Conservation (phyloP, 164 flowering plant genomes). For the Magnolia changhungtana region DNA sequence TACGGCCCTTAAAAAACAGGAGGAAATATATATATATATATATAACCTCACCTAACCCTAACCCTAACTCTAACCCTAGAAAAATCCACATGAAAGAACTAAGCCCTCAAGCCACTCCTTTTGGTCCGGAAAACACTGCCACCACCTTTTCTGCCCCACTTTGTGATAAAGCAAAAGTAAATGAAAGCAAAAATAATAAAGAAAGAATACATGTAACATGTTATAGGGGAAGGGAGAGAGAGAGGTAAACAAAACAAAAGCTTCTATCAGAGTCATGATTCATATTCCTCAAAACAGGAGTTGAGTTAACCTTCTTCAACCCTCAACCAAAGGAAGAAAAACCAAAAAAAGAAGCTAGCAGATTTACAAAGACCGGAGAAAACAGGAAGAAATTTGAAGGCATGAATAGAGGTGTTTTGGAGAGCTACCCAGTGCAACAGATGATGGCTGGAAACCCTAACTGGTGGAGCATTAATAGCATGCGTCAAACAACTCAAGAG, state of each 20-base stretch:
- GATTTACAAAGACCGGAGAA: neutral
- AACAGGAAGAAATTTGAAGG: constrained; percentile 5
- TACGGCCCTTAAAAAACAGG: too few relatives aligned
- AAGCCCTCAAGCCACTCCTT: constrained; percentile 22
- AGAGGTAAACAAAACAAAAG: constrained; percentile 20
- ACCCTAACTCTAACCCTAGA: neutral
- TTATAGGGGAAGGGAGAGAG: constrained; percentile 17
- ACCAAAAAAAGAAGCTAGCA: neutral
- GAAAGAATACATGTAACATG: constrained; percentile 3
- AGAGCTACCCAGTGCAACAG: constrained; percentile 58
- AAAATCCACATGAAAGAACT: constrained; percentile 4
- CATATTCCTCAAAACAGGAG: constrained; percentile 24
- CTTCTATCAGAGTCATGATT: constrained; percentile 33
- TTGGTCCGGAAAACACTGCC: constrained; percentile 35
- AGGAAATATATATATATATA: too few relatives aligned
- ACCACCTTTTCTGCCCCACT: constrained; percentile 59
- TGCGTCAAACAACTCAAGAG: constrained; percentile 35
- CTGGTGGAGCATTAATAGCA: constrained; percentile 66
- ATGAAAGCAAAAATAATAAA: constrained; percentile 9
- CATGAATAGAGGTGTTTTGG: constrained; percentile 49
- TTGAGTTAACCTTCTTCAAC: neutral
- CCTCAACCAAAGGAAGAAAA: neutral
- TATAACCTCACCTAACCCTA: neutral
- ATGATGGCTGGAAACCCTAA: constrained; percentile 73
- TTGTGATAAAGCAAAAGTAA: constrained; percentile 56